Conservation (phyloP, 495 filamentous ascomycete species). For the Aspergillus saccharolyticus region DNA sequence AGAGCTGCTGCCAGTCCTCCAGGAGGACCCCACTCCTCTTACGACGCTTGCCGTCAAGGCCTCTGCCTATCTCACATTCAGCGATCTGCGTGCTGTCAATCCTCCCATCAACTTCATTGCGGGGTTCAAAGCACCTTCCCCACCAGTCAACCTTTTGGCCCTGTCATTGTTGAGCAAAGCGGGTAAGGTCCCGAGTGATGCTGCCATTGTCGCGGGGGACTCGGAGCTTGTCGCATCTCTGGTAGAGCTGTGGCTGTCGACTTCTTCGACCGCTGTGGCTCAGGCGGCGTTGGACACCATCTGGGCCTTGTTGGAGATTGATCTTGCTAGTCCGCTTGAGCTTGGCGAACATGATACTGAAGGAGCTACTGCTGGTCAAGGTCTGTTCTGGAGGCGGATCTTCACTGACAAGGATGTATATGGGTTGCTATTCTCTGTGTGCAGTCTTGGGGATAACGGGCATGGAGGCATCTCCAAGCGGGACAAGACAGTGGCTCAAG, state of each 20-base stretch:
- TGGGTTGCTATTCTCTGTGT: constrained; percentile 55
- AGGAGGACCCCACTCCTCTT: constrained; percentile 48
- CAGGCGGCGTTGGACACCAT: constrained; percentile 61
- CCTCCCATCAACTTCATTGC: constrained; percentile 45
- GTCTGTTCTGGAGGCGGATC: constrained; percentile 66
- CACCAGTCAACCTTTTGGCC: constrained; percentile 64
- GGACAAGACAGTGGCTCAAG: constrained; percentile 74
- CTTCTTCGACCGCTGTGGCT: constrained; percentile 66
- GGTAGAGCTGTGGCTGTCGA: constrained; percentile 66
- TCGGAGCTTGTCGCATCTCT: constrained; percentile 56
- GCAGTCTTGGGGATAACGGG: constrained; percentile 43
- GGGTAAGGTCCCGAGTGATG: constrained; percentile 51
- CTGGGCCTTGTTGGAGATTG: constrained; percentile 64
- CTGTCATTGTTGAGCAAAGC: constrained; percentile 72
- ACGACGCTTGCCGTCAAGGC: constrained; percentile 40
- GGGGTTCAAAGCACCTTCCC: constrained; percentile 54
- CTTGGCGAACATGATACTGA: constrained; percentile 39
- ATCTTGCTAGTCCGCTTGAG: constrained; percentile 43
- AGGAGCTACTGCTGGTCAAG: constrained; percentile 50
- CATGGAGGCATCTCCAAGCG: constrained; percentile 47
- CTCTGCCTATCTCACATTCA: constrained; percentile 37
- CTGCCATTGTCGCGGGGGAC: constrained; percentile 63
- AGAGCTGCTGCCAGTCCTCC: constrained; percentile 41
- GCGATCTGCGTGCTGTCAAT: constrained; percentile 38
- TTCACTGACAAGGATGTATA: constrained; percentile 67